Evolutionary conservation across 78 protist genomes (phyloP), one percentile per base, ranked within the genome.

Genomic region (Chrysochromulina parva): DNA sequence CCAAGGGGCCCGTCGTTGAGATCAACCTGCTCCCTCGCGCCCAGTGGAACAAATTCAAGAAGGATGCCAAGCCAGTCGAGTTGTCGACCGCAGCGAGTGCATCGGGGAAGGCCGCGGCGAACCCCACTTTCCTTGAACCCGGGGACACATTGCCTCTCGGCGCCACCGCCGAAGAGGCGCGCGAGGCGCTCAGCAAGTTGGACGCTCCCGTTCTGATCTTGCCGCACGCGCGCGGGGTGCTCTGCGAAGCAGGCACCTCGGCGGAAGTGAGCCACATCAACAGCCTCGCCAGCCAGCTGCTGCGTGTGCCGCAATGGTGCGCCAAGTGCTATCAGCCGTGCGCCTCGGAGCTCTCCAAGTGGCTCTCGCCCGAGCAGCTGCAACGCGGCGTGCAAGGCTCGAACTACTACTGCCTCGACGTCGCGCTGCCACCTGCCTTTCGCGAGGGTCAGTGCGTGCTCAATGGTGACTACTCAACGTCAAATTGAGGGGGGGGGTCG

Each of bases 151-250:
- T 74, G n/a, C 82, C 82, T 2, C 24, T 74, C 14, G 82, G 82
- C 24, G 24, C 11, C 57, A 48, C 26, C n/a, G 82, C 1, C 28
- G 57, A 3, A 13, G 82, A 38, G 57, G 82, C 82, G 26, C 57
- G 57, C 20, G 24, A 17, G 26, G 22, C 14, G 26, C 55, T 74
- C 13, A 17, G 6, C 13, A 53, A 53, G 55, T 13, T 74, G 14
- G 55, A 4, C 26, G 57, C 13, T 14, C n/a, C 82, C 26, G 55
- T 74, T 11, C 24, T 74, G 82, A 2, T 17, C 13, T 55, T 74
- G 55, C 82, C 82, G 82, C 82, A 74, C 55, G 82, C 82, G 82
- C 82, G 82, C 55, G 57, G 55, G 28, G 26, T 74, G 13, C 50
- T 74, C 6, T 74, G 82, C 55, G 62, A 13, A 7, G 3, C 26